Evolutionary conservation across 805 yeast species (phyloP), one percentile per base, ranked within the genome.

Genomic region (Candida maris): DNA sequence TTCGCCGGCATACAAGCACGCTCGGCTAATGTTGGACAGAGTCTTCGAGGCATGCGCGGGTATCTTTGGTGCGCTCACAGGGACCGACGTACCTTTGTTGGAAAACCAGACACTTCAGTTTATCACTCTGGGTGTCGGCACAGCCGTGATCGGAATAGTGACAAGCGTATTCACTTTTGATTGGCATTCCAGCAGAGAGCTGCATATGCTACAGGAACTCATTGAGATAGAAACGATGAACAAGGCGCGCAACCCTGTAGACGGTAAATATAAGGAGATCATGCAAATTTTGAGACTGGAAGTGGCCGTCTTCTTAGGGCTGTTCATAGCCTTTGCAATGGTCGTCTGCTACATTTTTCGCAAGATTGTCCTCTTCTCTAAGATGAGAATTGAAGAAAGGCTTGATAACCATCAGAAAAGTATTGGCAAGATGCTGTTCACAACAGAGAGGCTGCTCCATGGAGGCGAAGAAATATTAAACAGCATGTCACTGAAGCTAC

Each of bases 401-500:
- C 16, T 46, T 4, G 19, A 14, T n/a, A 22, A 37, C 18, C 46
- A 45, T 16, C 46, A 48, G 14, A 27, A 39, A 6, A 22, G 49
- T 9, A 20, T 48, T 2, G 36, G 44, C 24, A 38, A 34, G 15
- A 21, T 46, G 7, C 46, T 46, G 28, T 42, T 41, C 24, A 34
- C 49, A 1, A 44, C 47, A 10, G 47, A 38, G 21, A 32, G 46
- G 13, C 32, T 48, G 13, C 30, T 46, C 13, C 41, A 42, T 13
- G 37, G 41, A n/a, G 53, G 49, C 17, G 48, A 46, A 12, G 53
- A 48, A 10, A 29, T 45, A 6, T 42, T 46, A 18, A 30, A 19
- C 19, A 36, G 37, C 17, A 28, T 33, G 17, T 35, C 37, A 3
- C 23, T 25, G 28, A 42, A 24, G 26, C 34, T 39, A 13, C 35